These are phyloP conservation scores for Echium plantagineum DNA, from an alignment of 257 asterid species.

Conservation along the genomic window DNA sequence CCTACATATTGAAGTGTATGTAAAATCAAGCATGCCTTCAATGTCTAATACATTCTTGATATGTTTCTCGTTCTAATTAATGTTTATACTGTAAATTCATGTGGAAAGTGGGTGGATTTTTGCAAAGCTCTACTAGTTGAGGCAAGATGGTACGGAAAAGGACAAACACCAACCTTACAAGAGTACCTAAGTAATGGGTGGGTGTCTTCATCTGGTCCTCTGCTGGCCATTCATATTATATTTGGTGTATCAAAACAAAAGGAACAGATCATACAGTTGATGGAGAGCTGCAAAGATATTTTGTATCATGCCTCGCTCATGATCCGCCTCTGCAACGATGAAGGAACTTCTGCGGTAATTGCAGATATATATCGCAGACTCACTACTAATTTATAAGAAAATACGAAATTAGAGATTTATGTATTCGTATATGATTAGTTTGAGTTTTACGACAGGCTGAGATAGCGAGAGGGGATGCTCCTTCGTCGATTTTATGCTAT, in stretches of 20 bases:
- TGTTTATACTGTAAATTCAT: too few relatives aligned
- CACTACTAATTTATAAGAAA: too few relatives aligned
- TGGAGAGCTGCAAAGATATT: constrained; percentile 19
- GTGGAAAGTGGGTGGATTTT: constrained; percentile 39
- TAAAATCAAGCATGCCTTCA: too few relatives aligned
- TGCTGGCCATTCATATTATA: neutral
- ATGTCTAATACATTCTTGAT: too few relatives aligned
- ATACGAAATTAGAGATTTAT: too few relatives aligned
- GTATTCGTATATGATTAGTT: too few relatives aligned
- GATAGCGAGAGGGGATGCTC: constrained; percentile 49
- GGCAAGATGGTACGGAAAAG: constrained; percentile 42
- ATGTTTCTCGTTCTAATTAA: too few relatives aligned
- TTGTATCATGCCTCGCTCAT: constrained; percentile 28
- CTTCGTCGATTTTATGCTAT: constrained; percentile 49
- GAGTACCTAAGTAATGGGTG: constrained; percentile 47
- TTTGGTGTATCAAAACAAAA: neutral
- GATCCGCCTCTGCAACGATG: constrained; percentile 52
- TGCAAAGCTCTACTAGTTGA: constrained; percentile 45
- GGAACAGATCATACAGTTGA: constrained; percentile 1
- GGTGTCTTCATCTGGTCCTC: constrained; percentile 2
- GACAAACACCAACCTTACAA: constrained; percentile 32
- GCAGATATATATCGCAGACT: too few relatives aligned
- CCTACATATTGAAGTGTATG: too few relatives aligned
- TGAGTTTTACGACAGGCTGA: constrained; percentile 28
- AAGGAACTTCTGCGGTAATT: constrained; percentile 46